Evolutionary conservation across 73 alveolate genomes (phyloP).

Genomic region (Blepharisma japonicum): DNA sequence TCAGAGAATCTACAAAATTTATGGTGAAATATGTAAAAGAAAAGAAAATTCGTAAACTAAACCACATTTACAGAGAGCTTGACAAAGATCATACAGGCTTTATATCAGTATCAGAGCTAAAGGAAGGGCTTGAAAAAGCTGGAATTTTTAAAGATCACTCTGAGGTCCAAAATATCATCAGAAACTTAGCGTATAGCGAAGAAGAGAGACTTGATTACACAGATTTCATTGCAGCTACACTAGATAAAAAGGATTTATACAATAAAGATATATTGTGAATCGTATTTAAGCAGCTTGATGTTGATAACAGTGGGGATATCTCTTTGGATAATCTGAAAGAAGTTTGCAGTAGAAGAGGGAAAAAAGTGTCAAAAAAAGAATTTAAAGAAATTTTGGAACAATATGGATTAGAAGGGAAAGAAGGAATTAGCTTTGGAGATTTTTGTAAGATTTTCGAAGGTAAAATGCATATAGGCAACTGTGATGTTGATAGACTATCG

Average conservation of each 20-base stretch:
- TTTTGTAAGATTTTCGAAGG: too few relatives aligned
- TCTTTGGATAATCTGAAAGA: background rate
- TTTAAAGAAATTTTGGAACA: too few relatives aligned
- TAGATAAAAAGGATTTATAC: conserved; percentile 22
- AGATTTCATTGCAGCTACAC: conserved; percentile 49
- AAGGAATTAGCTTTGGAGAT: too few relatives aligned
- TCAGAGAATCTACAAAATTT: conserved; percentile 27
- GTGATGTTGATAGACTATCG: too few relatives aligned
- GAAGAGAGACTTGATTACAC: conserved; percentile 43
- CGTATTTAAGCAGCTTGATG: conserved; percentile 32
- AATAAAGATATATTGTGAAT: conserved; percentile 33
- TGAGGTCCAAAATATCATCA: conserved; percentile 10
- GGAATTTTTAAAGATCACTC: conserved; percentile 12
- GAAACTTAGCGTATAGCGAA: conserved; percentile 3
- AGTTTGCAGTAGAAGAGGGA: background rate
- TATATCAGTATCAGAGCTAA: background rate
- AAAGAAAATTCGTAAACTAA: conserved; percentile 9
- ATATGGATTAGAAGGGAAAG: too few relatives aligned
- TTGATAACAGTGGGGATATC: background rate
- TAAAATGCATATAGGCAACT: too few relatives aligned
- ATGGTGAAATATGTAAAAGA: background rate
- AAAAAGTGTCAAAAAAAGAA: too few relatives aligned
- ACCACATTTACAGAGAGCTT: background rate
- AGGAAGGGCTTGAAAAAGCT: conserved; percentile 1
- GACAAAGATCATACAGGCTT: conserved; percentile 32